Percentiles rank a stretch among this genome's conserved stretches.
These are phyloP conservation scores for Acmispon strigosus DNA, from an alignment of 306 rosid species.

Conservation along the genomic window DNA sequence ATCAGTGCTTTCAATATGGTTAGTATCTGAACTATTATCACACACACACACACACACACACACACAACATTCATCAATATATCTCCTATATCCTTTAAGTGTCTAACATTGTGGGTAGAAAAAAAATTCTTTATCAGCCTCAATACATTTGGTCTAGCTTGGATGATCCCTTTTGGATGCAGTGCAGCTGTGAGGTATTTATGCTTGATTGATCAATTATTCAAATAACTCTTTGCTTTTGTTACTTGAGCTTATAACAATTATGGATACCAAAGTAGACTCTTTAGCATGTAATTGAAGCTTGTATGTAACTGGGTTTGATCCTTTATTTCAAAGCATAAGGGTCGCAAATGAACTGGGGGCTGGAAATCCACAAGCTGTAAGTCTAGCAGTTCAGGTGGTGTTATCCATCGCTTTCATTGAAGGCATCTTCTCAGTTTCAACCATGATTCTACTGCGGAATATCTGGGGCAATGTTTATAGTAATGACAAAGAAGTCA, in stretches of 20 bases:
- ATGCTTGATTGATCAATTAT: not conserved
- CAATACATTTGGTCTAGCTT: conserved; percentile 48
- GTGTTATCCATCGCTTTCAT: not conserved
- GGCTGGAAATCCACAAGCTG: conserved; percentile 22
- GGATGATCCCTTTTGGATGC: conserved; percentile 73
- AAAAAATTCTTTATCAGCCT: conserved; percentile 28
- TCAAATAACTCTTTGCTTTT: not conserved
- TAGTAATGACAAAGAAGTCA: conserved; percentile 49
- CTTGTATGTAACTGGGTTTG: not conserved
- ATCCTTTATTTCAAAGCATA: conserved; percentile 28
- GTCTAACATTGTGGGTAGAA: too few relatives aligned
- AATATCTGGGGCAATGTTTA: conserved; percentile 61
- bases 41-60: not conserved
- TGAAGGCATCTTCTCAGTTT: conserved; percentile 26
- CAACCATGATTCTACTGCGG: conserved; percentile 36
- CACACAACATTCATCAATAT: not conserved
- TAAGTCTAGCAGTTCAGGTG: conserved; percentile 24
- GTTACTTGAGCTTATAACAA: not conserved
- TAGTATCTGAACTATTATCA: not conserved
- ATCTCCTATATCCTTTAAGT: not conserved
- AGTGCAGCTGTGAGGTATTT: conserved; percentile 29
- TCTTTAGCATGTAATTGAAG: not conserved
- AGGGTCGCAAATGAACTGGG: conserved; percentile 31
- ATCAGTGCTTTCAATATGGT: conserved; percentile 61
- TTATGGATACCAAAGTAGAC: not conserved